phyloP scores from a whole-genome alignment of 148 eudicot species.

The Cornus suecica region DNA sequence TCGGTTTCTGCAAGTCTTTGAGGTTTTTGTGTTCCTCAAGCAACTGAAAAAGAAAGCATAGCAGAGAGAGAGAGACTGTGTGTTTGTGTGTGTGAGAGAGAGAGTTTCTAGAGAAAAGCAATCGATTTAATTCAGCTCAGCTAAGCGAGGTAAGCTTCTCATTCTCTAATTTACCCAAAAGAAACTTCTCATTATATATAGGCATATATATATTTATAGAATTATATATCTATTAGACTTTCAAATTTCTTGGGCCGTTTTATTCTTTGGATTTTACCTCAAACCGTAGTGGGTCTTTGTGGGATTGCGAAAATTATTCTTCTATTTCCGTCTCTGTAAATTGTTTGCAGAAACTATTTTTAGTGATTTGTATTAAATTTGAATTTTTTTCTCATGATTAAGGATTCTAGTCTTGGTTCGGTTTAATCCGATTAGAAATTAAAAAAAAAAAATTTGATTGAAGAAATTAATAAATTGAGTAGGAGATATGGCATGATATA shows the following conservation, averaged over 20 bases:
- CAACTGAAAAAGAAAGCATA: background rate
- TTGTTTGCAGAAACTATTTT: background rate
- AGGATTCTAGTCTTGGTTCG: background rate
- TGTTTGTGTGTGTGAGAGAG: constrained; percentile 4
- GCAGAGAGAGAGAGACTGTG: too few relatives aligned
- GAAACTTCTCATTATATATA: too few relatives aligned
- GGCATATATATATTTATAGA: too few relatives aligned
- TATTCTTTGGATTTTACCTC: too few relatives aligned
- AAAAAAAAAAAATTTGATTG: too few relatives aligned
- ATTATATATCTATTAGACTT: too few relatives aligned
- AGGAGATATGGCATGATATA: too few relatives aligned
- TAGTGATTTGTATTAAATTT: too few relatives aligned
- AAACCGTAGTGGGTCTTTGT: background rate
- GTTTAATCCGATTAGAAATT: background rate
- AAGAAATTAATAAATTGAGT: too few relatives aligned
- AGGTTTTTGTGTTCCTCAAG: background rate
- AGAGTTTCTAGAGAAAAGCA: background rate
- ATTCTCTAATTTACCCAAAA: too few relatives aligned
- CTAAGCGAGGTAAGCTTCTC: constrained; percentile 6
- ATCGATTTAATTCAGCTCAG: background rate
- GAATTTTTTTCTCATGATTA: background rate
- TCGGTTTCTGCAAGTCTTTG: background rate
- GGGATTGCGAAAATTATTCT: background rate
- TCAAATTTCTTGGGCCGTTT: too few relatives aligned
- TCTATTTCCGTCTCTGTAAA: background rate